These are phyloP conservation scores for Fusarium anthophilum DNA, from an alignment of 2,329 filamentous ascomycete species.

Conservation along the genomic window DNA sequence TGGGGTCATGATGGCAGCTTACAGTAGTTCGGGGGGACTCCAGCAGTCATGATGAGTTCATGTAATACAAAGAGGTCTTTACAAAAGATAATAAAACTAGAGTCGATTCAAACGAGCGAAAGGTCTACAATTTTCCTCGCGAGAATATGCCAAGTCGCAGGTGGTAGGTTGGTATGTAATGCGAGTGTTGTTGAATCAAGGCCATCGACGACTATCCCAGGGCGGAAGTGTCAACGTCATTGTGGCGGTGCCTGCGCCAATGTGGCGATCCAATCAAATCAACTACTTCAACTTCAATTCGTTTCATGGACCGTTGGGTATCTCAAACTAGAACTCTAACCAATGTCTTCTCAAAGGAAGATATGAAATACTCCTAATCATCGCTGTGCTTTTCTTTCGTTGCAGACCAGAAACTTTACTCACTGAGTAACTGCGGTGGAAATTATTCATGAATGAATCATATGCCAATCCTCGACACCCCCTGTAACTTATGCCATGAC, in stretches of 20 bases:
- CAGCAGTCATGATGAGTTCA: slow-evolving; percentile 47
- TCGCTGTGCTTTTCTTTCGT: slow-evolving; percentile 15
- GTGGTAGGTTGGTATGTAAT: slow-evolving; percentile 17
- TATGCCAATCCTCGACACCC: not conserved
- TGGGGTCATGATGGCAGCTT: slow-evolving; percentile 41
- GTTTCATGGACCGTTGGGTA: slow-evolving; percentile 24
- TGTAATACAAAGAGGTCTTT: not conserved
- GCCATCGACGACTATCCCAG: slow-evolving; percentile 15
- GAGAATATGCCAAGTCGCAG: slow-evolving; percentile 15
- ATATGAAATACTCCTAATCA: slow-evolving; percentile 1
- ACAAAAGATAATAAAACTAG: not conserved
- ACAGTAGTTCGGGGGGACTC: slow-evolving; percentile 68
- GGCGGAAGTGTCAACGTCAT: slow-evolving; percentile 51
- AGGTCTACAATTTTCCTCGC: not conserved
- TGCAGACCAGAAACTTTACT: not conserved
- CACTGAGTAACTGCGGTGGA: not conserved
- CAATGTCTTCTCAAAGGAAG: slow-evolving; percentile 11
- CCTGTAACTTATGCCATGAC: slow-evolving; percentile 2
- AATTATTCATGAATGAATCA: not conserved
- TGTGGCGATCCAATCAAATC: slow-evolving; percentile 40
- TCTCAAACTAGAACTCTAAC: slow-evolving; percentile 31
- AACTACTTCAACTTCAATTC: slow-evolving; percentile 6
- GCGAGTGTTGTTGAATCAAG: slow-evolving; percentile 11
- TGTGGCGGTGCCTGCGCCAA: slow-evolving; percentile 49
- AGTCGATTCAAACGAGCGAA: slow-evolving; percentile 15